These are phyloP conservation scores for Chalciporus sp. DNA, from an alignment of 1,284 basidiomycete genomes.

Conservation along the genomic window DNA sequence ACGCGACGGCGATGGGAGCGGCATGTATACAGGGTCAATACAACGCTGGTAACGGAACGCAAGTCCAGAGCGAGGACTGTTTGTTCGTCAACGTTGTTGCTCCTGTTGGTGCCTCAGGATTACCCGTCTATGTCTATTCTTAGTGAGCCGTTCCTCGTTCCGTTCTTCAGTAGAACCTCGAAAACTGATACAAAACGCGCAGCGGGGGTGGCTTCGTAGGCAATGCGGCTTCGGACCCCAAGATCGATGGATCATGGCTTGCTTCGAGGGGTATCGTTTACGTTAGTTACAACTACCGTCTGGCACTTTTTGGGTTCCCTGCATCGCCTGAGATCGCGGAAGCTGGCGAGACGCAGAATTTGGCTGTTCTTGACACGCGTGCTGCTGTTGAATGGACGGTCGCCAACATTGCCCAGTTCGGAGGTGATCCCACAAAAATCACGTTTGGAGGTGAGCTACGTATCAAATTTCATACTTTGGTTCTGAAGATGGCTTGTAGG, in stretches of 20 bases:
- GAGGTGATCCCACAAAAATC: not conserved
- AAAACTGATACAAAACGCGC: not conserved
- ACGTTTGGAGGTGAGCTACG: not conserved
- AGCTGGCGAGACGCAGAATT: not conserved
- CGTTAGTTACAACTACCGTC: not conserved
- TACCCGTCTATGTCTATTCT: not conserved
- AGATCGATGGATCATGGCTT: not conserved
- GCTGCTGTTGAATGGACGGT: not conserved
- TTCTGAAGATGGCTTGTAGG: not conserved
- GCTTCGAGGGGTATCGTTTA: not conserved
- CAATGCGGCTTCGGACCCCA: not conserved
- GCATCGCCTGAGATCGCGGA: constrained; percentile 4
- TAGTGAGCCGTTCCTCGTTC: not conserved
- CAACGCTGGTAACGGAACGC: constrained; percentile 1
- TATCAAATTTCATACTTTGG: not conserved
- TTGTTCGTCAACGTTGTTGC: not conserved
- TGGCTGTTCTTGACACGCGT: not conserved
- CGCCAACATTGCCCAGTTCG: not conserved
- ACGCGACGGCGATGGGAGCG: not conserved
- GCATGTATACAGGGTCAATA: constrained; percentile 4
- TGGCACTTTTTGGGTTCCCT: not conserved
- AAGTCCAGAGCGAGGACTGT: not conserved
- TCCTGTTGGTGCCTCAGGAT: not conserved
- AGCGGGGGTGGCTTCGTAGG: not conserved
- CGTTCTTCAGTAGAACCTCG: not conserved